Evolutionary conservation across 2,329 filamentous ascomycete genomes (phyloP).

Genomic region (Alternaria conjuncta): DNA sequence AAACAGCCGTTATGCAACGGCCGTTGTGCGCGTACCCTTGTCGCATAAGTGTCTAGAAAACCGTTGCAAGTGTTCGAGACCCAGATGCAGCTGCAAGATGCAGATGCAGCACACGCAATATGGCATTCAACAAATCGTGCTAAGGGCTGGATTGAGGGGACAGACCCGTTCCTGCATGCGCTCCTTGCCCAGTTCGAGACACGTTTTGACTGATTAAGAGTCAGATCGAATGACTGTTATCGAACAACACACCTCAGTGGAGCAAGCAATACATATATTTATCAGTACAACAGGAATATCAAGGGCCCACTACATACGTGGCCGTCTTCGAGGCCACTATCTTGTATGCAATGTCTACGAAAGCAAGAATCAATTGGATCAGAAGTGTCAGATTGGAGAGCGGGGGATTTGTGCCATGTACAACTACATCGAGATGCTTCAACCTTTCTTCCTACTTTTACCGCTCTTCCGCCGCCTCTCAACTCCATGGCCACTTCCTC

Average conservation of each 20-base stretch:
- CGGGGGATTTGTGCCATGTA: neutral
- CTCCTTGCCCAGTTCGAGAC: slow-evolving; percentile 10
- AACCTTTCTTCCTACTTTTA: slow-evolving; percentile 28
- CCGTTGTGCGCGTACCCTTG: slow-evolving; percentile 6
- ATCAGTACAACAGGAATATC: slow-evolving; percentile 7
- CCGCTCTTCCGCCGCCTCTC: slow-evolving; percentile 35
- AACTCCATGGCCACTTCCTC: slow-evolving; percentile 28
- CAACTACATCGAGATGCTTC: neutral
- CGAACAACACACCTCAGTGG: slow-evolving; percentile 16
- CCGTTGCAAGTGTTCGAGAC: slow-evolving; percentile 10
- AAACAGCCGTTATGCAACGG: slow-evolving; percentile 1
- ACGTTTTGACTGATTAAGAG: neutral
- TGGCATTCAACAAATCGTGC: slow-evolving; percentile 12
- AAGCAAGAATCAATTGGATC: slow-evolving; percentile 1
- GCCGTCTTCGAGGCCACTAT: slow-evolving; percentile 1
- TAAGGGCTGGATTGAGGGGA: slow-evolving; percentile 6
- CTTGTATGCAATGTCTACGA: slow-evolving; percentile 4
- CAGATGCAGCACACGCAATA: slow-evolving; percentile 11
- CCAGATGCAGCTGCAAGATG: slow-evolving; percentile 8
- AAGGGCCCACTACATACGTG: slow-evolving; percentile 15
- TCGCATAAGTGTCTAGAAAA: slow-evolving; percentile 2
- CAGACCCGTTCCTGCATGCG: slow-evolving; percentile 9
- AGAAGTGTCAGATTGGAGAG: neutral
- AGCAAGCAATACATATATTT: slow-evolving; percentile 11
- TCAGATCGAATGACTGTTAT: slow-evolving; percentile 10